Evolutionary conservation across 768 basidiomycete species (phyloP).

Genomic region (Lactifluus pinguis): DNA sequence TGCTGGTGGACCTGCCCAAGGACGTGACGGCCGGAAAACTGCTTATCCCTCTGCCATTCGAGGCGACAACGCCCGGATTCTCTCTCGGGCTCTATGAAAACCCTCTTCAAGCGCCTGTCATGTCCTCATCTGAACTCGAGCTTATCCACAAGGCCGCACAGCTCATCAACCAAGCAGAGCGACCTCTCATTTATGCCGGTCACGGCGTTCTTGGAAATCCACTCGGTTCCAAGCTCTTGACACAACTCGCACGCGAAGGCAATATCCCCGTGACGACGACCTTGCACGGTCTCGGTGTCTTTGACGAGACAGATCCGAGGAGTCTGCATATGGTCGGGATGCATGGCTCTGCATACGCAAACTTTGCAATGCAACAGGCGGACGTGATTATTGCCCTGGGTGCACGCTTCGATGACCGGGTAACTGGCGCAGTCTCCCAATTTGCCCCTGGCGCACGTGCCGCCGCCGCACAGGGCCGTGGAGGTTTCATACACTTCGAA

Average conservation of each 20-base stretch:
- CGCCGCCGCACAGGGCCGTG: constrained; percentile 76
- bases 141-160: constrained; percentile 77
- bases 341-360: constrained; percentile 97
- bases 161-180: constrained; percentile 86
- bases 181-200: constrained; percentile 89
- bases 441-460: constrained; percentile 88
- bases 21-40: constrained; percentile 93
- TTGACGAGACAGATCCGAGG: constrained; percentile 80
- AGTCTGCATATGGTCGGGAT: constrained; percentile 97
- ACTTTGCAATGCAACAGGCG: constrained; percentile 94
- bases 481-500: constrained; percentile 99
- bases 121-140: constrained; percentile 35
- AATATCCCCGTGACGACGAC: constrained; percentile 98
- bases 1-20: constrained; percentile 99
- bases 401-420: constrained; percentile 94
- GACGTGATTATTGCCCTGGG: constrained; percentile 99
- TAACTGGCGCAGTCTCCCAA: constrained; percentile 79
- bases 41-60: constrained; percentile 75
- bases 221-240: constrained; percentile 73
- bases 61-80: constrained; percentile 73
- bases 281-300: constrained; percentile 90
- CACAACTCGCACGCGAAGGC: constrained; percentile 66
- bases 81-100: constrained; percentile 66
- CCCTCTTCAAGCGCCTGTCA: constrained; percentile 46
- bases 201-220: constrained; percentile 81